Evolutionary conservation across 2,329 filamentous ascomycete species (phyloP).

Genomic region (Triangularia verruculosa): DNA sequence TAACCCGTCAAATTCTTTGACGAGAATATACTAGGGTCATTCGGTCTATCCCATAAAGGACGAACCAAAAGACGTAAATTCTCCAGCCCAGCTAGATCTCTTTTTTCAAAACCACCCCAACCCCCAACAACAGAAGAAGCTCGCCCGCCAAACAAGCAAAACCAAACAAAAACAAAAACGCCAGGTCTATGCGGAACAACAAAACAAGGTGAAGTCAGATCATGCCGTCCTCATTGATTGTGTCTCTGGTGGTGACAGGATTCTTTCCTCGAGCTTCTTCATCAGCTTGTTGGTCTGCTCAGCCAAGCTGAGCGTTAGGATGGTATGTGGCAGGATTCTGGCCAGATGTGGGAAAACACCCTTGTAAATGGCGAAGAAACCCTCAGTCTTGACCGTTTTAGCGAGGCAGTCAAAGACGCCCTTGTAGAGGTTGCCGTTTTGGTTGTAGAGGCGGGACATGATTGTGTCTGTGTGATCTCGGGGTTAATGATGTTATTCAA

Average conservation of each 20-base stretch:
- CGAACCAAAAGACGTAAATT: not conserved
- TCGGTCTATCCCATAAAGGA: not conserved
- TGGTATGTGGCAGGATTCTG: slow-evolving; percentile 91
- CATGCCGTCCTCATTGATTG: slow-evolving; percentile 20
- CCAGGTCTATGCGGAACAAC: slow-evolving; percentile 4
- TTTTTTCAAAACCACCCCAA: slow-evolving; percentile 10
- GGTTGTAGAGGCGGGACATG: slow-evolving; percentile 99
- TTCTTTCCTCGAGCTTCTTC: slow-evolving; percentile 66
- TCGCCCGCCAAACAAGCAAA: not conserved
- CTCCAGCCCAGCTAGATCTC: not conserved
- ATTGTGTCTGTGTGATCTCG: slow-evolving; percentile 68
- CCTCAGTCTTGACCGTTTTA: slow-evolving; percentile 90
- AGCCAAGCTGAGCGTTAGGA: slow-evolving; percentile 86
- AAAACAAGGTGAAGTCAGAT: slow-evolving; percentile 13
- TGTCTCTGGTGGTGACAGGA: slow-evolving; percentile 38
- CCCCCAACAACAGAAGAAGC: slow-evolving; percentile 8
- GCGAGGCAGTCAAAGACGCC: slow-evolving; percentile 88
- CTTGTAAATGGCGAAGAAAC: slow-evolving; percentile 92
- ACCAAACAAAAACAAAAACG: not conserved
- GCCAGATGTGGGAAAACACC: slow-evolving; percentile 94
- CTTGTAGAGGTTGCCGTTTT: slow-evolving; percentile 94
- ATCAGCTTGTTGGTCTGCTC: slow-evolving; percentile 97
- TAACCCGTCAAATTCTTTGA: not conserved
- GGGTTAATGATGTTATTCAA: slow-evolving; percentile 13
- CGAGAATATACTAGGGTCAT: not conserved